phyloP scores from a whole-genome alignment of 1,284 basidiomycete genomes.

The Sanghuangporus weigelae region DNA sequence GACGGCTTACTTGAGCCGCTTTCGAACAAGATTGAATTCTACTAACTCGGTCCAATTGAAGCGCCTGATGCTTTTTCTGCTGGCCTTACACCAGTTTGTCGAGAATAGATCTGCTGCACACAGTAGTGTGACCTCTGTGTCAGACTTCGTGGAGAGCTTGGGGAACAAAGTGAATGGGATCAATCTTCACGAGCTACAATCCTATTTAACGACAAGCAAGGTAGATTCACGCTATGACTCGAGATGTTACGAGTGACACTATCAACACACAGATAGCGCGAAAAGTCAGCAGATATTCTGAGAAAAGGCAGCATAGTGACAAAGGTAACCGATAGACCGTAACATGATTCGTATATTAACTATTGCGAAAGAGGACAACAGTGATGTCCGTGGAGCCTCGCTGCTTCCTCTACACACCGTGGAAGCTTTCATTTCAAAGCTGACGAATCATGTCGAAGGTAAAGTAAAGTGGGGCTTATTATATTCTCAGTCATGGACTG shows the following conservation, averaged over 20 bases:
- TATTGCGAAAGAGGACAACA: neutral
- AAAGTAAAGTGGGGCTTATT: constrained; percentile 40
- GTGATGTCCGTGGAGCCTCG: neutral
- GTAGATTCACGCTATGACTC: constrained; percentile 43
- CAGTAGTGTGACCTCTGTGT: constrained; percentile 44
- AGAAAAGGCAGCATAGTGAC: constrained; percentile 55
- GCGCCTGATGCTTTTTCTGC: constrained; percentile 70
- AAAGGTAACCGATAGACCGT: constrained; percentile 14
- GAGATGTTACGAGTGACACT: constrained; percentile 18
- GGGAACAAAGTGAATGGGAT: constrained; percentile 65
- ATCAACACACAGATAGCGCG: constrained; percentile 47
- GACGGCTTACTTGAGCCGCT: constrained; percentile 73
- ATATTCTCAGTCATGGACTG: neutral
- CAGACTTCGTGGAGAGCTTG: constrained; percentile 59
- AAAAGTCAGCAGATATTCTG: constrained; percentile 79
- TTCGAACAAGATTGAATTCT: constrained; percentile 71
- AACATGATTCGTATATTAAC: too few species aligned
- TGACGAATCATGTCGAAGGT: constrained; percentile 83
- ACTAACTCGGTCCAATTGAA: constrained; percentile 77
- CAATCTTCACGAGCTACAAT: constrained; percentile 81
- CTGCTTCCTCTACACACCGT: constrained; percentile 83
- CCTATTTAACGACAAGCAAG: constrained; percentile 84
- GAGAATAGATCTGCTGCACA: constrained; percentile 43
- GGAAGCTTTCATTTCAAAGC: constrained; percentile 79
- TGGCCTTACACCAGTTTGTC: constrained; percentile 55